Evolutionary conservation across 176 grass and related monocot species (phyloP).

Genomic region (Typha latifolia): DNA sequence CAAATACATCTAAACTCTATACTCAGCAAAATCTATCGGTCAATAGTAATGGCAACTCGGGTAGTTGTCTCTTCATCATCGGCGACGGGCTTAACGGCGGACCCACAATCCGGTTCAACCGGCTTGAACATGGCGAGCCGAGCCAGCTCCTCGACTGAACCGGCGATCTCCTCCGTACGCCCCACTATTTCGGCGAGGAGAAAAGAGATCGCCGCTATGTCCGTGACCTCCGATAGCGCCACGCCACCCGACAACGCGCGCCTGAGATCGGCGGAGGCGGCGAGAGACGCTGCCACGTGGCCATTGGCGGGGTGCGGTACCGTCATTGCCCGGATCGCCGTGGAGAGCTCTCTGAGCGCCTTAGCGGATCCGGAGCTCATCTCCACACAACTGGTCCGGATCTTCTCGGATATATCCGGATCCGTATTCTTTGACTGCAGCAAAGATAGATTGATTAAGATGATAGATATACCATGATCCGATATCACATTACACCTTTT

Average conservation of each 20-base stretch:
- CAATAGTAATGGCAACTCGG: slow-evolving; percentile 30
- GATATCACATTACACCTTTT: too few relatives aligned
- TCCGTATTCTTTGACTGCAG: slow-evolving; percentile 35
- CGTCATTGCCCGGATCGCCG: slow-evolving; percentile 41
- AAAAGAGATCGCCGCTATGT: slow-evolving; percentile 49
- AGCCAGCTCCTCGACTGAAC: slow-evolving; percentile 47
- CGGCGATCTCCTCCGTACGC: slow-evolving; percentile 28
- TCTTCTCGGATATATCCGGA: slow-evolving; percentile 29
- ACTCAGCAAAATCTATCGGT: neutral
- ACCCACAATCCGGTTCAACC: slow-evolving; percentile 25
- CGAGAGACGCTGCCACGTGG: slow-evolving; percentile 38
- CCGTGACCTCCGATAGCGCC: slow-evolving; percentile 33
- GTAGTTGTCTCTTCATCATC: slow-evolving; percentile 7
- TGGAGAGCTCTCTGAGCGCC: slow-evolving; percentile 49
- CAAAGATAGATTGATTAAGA: neutral
- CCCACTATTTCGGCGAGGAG: slow-evolving; percentile 60
- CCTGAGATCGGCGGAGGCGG: slow-evolving; percentile 23
- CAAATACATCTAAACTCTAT: too few relatives aligned
- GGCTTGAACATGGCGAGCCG: slow-evolving; percentile 46
- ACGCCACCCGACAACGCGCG: slow-evolving; percentile 21
- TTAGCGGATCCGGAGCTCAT: slow-evolving; percentile 67
- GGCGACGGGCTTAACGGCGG: slow-evolving; percentile 10
- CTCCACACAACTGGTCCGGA: slow-evolving; percentile 39
- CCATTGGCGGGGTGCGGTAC: slow-evolving; percentile 20
- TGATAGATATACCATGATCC: too few relatives aligned